Conservation (phyloP, 306 rosid species). For the Citrullus mucosospermus region DNA sequence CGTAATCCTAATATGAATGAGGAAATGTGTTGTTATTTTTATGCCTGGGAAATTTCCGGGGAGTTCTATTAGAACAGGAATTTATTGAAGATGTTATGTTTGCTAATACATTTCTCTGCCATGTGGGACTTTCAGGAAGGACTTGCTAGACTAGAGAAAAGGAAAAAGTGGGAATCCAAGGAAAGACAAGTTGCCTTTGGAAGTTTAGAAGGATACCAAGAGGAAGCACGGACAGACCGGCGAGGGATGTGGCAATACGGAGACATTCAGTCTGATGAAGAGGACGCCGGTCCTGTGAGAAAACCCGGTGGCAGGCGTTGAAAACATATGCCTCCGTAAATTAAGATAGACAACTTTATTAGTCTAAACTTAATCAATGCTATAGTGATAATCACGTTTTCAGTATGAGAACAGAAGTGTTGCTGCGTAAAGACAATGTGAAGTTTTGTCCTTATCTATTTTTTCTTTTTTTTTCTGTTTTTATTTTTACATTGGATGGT, state of each 20-base stretch:
- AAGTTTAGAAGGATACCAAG: conserved; percentile 68
- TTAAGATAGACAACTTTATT: neutral
- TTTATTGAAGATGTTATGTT: neutral
- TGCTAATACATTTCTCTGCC: neutral
- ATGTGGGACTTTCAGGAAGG: conserved; percentile 63
- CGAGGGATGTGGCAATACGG: conserved; percentile 93
- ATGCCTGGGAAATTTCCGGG: neutral
- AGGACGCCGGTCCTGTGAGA: conserved; percentile 49
- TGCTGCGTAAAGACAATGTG: neutral
- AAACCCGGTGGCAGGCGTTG: conserved; percentile 59
- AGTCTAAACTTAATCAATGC: neutral
- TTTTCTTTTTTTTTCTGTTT: neutral
- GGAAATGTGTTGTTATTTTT: neutral
- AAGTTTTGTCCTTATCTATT: neutral
- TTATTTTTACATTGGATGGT: neutral
- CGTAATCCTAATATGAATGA: neutral
- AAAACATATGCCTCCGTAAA: conserved; percentile 7
- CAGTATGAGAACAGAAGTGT: neutral
- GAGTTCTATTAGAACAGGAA: neutral
- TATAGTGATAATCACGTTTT: neutral
- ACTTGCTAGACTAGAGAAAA: conserved; percentile 69
- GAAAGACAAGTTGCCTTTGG: conserved; percentile 57
- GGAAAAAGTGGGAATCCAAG: conserved; percentile 57
- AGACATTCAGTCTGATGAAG: conserved; percentile 77
- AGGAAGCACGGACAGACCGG: conserved; percentile 55